A percentile compares a stretch with the other conserved stretches of the same genome.
These are phyloP conservation scores for Lonicera japonica DNA, from an alignment of 129 eudicot genomes.

Conservation along the genomic window DNA sequence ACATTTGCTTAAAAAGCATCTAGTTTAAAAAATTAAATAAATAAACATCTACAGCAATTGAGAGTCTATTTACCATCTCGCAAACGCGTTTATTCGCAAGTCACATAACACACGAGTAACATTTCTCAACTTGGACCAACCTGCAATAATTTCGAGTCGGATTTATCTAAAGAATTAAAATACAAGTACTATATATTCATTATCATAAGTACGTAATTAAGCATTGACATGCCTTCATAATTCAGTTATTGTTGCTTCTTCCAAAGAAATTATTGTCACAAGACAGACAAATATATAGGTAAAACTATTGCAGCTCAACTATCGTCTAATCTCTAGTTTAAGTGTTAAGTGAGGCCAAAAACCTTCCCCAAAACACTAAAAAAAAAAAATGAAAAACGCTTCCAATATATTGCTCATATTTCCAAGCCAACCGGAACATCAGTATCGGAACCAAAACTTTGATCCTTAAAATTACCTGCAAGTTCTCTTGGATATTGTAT, in stretches of 20 bases:
- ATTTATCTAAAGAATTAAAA: no score
- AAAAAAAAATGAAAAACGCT: background rate
- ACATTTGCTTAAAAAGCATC: no score
- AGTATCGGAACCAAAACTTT: background rate
- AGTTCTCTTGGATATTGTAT: background rate
- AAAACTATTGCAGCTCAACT: constrained; percentile 7
- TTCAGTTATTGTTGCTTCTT: constrained; percentile 14
- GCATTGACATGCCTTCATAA: background rate
- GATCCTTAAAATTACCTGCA: background rate
- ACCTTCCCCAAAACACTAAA: background rate
- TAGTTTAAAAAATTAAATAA: no score
- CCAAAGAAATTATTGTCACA: constrained; percentile 11
- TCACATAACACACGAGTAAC: no score
- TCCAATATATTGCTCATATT: background rate
- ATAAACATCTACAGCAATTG: no score
- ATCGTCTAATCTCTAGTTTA: background rate
- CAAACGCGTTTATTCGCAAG: no score
- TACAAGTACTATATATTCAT: no score
- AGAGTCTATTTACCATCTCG: no score
- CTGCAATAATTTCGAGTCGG: no score
- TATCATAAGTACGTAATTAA: no score
- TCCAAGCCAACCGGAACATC: background rate
- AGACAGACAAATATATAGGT: background rate
- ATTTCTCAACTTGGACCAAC: no score
- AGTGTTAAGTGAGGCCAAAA: background rate